Evolutionary conservation across 1,284 basidiomycete species (phyloP), one percentile per base, ranked within the genome.

Genomic region (Amylostereum chailletii): DNA sequence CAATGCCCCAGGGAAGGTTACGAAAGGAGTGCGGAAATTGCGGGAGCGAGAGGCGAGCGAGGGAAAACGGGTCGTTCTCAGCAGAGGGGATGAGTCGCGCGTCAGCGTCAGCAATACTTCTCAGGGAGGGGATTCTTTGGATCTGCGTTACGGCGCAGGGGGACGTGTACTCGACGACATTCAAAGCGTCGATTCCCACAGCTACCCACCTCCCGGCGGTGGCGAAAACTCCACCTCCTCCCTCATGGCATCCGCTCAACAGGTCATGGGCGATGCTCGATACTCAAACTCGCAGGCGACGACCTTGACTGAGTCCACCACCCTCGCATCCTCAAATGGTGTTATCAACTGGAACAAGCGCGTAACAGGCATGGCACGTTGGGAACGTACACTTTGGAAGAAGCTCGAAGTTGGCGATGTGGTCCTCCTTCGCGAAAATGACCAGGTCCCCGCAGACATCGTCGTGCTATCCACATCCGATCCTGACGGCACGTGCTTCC

Each of bases 331-430:
- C 0, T 81, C 83, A 3, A 75, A 71, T 10, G 90, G 91, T 4
- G 91, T 91, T 6, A 69, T 96, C 19, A 88, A 96, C 65, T 92
- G 85, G 75, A 71, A 69, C 43, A 79, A 80, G 47, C 79, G 78
- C 33, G 71, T 77, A 1, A 70, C 75, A 0, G 93, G 92, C 0
- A 79, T 83, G 0, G 86, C 90, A 1, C 75, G 79, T 31, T 98
- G 94, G 94, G 94, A 97, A 63, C 75, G 94, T 51, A 98, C 95
- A 2, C 71, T 98, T 1, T 99, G 95, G 95, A 98, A 98, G 74
- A 97, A 98, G 72, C 75, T 99, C 45, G 93, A 96, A 65, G 94
- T 97, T 4, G 95, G 95, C n/a, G 95, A 98, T 63, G 69, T 98
- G 29, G 90, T 99, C 29, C 70, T 97, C 1, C 72, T 98, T 30